Base-by-base conservation (phyloP, 129 eudicot genomes). In the Centrapalus pauciflorus region DNA sequence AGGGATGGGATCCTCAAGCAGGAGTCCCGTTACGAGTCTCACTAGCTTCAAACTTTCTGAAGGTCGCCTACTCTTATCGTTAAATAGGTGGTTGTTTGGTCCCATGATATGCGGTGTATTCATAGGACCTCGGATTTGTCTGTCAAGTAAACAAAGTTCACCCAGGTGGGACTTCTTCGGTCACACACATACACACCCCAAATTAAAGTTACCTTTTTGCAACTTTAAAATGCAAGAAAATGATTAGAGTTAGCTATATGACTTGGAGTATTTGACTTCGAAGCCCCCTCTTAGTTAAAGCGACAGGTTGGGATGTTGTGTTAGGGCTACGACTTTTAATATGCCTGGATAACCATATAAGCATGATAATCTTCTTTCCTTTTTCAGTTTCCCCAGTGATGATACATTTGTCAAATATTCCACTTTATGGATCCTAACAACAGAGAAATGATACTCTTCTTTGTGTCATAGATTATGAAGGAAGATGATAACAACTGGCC, bases 401-500 rank as follows among this genome's bases (percentile, higher is more conserved):
- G 10, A 2, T 35, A 34, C 4, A 26, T 34, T 16, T 16, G 8
- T 30, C 27, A 37, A 29, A 7, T 24, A 37, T 40, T 21, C 8
- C 7, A 13, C 9, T 61, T 26, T 35, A 0, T 61, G 17, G 13
- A 50, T 21, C 12, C 55, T 50, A 28, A 38, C 8, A 33, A 25
- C 23, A 40, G 5, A 49, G 38, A 10, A 8, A 35, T 49, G 34
- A n/a, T 45, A 19, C 41, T 13, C 19, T 6, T 64, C 12, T 52
- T 41, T 76, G 4, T 21, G 12, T 27, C 3, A 14, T 78, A 94
- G 99, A 94, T 94, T 59, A 86, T 94, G 99, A 94, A 89, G 87
- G 99, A 94, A 86, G 99, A 94, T 77, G 99, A 94, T 70, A 89
- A 81, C 74, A 90, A 82, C 79, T 94, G 99, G 99, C 99, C 99